A percentile compares a stretch with the other conserved stretches of the same genome.
These are phyloP conservation scores for Ganoderma boninense DNA, from an alignment of 1,284 basidiomycete species.

Conservation along the genomic window DNA sequence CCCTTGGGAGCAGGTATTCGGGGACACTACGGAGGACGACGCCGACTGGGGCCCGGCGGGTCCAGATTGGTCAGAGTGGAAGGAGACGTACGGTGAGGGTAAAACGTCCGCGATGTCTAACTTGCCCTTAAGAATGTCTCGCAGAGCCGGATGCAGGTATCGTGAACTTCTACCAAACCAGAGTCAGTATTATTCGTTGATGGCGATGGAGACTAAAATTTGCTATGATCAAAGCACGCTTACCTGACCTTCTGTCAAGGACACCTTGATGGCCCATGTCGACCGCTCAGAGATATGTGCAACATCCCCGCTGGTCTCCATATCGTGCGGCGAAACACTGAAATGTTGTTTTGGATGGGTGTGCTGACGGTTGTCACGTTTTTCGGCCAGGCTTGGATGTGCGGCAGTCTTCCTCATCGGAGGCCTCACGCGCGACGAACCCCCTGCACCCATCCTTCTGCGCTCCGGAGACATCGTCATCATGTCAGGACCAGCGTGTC, in stretches of 20 bases:
- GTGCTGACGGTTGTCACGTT: background rate
- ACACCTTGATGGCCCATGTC: conserved; percentile 93
- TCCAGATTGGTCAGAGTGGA: conserved; percentile 76
- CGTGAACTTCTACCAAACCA: conserved; percentile 90
- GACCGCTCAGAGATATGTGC: conserved; percentile 90
- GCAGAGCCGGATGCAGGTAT: conserved; percentile 92
- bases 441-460: conserved; percentile 83
- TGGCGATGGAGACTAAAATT: background rate
- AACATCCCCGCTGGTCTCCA: conserved; percentile 88
- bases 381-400: conserved; percentile 76
- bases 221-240: background rate
- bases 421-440: conserved; percentile 74
- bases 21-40: conserved; percentile 29
- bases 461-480: conserved; percentile 91
- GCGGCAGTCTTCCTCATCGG: conserved; percentile 92
- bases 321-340: conserved; percentile 68
- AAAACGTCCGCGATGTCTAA: too few species aligned
- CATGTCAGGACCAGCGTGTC: conserved; percentile 87
- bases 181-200: conserved; percentile 46
- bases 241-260: conserved; percentile 50
- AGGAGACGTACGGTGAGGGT: conserved; percentile 73
- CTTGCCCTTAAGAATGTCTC: conserved; percentile 1
- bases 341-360: background rate
- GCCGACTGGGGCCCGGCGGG: conserved; percentile 60
- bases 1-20: conserved; percentile 76